Conservation (phyloP, 768 basidiomycete species). For the Cystobasidium onofrii region DNA sequence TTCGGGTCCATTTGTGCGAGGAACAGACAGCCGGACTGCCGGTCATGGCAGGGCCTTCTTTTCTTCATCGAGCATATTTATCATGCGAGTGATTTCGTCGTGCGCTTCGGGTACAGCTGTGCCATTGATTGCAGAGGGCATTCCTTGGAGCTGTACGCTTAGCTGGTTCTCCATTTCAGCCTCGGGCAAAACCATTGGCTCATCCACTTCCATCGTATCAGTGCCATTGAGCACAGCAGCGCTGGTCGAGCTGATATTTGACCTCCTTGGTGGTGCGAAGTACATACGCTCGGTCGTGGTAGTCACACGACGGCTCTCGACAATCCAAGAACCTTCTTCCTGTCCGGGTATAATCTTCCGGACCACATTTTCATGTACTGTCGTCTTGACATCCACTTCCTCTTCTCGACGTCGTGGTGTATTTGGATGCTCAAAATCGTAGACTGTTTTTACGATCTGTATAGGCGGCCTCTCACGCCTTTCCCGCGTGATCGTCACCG, state of each 20-base stretch:
- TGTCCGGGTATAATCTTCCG: slow-evolving; percentile 12
- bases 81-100: neutral
- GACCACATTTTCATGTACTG: neutral
- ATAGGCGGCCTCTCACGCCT: slow-evolving; percentile 12
- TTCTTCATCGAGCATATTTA: neutral
- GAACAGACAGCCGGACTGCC: no score
- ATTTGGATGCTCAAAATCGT: neutral
- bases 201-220: neutral
- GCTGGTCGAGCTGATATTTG: neutral
- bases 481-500: neutral
- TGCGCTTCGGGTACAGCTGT: neutral
- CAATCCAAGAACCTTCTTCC: slow-evolving; percentile 11
- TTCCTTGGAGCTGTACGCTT: neutral
- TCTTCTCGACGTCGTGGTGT: neutral
- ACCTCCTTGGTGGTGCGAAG: neutral
- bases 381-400: slow-evolving; percentile 26
- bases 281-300: slow-evolving; percentile 18
- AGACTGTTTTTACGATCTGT: neutral
- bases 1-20: no score
- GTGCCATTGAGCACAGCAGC: neutral
- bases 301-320: slow-evolving; percentile 15
- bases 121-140: neutral
- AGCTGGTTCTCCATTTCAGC: neutral
- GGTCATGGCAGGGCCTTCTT: neutral
- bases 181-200: neutral